Conservation (phyloP, 495 filamentous ascomycete species). For the Amniculicola lignicola region DNA sequence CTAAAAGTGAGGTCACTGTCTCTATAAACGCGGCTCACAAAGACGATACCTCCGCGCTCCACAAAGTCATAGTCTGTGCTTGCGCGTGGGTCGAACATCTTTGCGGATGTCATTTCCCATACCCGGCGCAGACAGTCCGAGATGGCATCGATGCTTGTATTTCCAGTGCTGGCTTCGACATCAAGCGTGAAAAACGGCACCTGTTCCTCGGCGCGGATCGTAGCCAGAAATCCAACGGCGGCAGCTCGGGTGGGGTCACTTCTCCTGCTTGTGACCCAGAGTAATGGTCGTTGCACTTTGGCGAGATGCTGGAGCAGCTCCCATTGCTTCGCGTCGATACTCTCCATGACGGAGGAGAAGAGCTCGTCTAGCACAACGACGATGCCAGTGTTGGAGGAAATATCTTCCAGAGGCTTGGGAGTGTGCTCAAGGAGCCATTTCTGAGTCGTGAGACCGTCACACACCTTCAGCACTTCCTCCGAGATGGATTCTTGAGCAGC, state of each 20-base stretch:
- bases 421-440: too few species aligned
- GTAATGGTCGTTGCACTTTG: neutral
- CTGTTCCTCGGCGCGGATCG: neutral
- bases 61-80: too few species aligned
- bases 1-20: constrained; percentile 9
- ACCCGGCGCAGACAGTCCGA: constrained; percentile 15
- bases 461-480: too few species aligned
- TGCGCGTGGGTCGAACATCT: too few species aligned
- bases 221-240: neutral
- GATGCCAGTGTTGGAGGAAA: too few species aligned
- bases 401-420: too few species aligned
- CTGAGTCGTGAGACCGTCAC: too few species aligned
- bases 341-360: neutral
- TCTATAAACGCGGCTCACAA: neutral
- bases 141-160: constrained; percentile 28
- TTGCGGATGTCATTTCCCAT: neutral
- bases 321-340: constrained; percentile 1
- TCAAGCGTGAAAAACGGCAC: neutral
- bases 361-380: neutral
- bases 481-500: too few species aligned
- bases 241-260: neutral
- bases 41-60: constrained; percentile 11
- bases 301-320: neutral
- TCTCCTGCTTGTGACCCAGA: neutral
- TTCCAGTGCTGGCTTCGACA: neutral